phyloP scores from a whole-genome alignment of 768 basidiomycete species.

The Rhodosporidiobolus odoratus region DNA sequence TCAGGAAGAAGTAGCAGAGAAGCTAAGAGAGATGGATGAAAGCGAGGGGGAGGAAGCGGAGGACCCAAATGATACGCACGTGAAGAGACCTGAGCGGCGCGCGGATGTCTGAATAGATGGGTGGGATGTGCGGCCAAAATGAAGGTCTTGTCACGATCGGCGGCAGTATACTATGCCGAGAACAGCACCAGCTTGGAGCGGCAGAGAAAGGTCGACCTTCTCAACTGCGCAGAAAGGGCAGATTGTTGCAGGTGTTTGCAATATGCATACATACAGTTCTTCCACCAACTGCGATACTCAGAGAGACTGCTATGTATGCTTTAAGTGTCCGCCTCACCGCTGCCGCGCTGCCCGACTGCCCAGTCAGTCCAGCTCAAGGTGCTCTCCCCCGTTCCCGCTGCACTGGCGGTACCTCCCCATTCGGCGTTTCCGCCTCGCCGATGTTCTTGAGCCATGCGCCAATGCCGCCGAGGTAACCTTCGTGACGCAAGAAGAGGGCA shows the following conservation, averaged over 20 bases:
- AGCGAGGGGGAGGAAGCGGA: not conserved
- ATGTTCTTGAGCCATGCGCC: constrained; percentile 99
- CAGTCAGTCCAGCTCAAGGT: not conserved
- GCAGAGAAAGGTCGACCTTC: not conserved
- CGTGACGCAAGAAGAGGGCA: constrained; percentile 92
- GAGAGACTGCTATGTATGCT: too few species aligned
- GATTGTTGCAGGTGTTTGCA: not conserved
- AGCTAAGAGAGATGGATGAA: not conserved
- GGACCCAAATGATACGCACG: too few species aligned
- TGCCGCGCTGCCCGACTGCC: too few species aligned
- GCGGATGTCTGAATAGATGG: too few species aligned
- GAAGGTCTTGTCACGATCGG: too few species aligned
- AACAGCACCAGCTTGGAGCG: not conserved
- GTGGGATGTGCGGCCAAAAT: too few species aligned
- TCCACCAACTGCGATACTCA: too few species aligned
- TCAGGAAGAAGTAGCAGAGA: not conserved
- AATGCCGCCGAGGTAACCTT: constrained; percentile 91
- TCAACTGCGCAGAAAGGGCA: not conserved
- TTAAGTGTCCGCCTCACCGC: not conserved
- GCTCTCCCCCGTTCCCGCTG: not conserved
- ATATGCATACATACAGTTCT: not conserved
- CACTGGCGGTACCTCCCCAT: not conserved
- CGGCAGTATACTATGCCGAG: too few species aligned
- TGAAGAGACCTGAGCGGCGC: too few species aligned
- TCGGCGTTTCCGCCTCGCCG: constrained; percentile 46